Evolutionary conservation across 768 basidiomycete genomes (phyloP).

Genomic region (Pisolithus sp.): DNA sequence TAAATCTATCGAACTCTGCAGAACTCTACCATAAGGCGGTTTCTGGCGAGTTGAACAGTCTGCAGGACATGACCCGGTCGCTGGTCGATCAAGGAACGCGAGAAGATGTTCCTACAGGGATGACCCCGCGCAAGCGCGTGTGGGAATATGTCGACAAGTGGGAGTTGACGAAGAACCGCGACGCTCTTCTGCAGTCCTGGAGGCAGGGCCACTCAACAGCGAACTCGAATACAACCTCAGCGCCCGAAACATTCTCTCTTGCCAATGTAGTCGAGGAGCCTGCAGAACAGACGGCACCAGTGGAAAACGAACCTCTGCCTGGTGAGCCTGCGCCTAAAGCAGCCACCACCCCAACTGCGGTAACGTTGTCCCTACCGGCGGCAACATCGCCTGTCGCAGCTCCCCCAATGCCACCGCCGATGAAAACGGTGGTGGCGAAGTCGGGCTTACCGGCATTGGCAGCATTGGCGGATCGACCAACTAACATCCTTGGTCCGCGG

Average conservation of each 20-base stretch:
- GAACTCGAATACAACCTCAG: constrained; percentile 31
- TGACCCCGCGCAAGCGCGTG: constrained; percentile 68
- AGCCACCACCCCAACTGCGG: constrained; percentile 14
- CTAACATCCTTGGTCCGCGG: constrained; percentile 28
- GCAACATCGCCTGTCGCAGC: constrained; percentile 17
- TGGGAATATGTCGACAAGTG: constrained; percentile 70
- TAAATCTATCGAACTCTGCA: constrained; percentile 33
- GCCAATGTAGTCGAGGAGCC: constrained; percentile 23
- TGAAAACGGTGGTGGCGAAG: constrained; percentile 19
- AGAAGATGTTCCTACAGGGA: constrained; percentile 63
- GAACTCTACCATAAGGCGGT: constrained; percentile 41
- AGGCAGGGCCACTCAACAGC: constrained; percentile 28
- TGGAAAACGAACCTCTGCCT: constrained; percentile 16
- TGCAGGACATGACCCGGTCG: constrained; percentile 45
- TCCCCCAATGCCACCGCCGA: constrained; percentile 8
- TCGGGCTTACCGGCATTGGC: constrained; percentile 18
- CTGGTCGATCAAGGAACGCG: constrained; percentile 53
- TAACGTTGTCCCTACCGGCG: constrained; percentile 33
- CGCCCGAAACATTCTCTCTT: constrained; percentile 32
- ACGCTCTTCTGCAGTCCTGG: constrained; percentile 51
- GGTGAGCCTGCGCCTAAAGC: constrained; percentile 8
- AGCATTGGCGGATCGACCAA: constrained; percentile 28
- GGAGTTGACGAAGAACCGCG: constrained; percentile 61
- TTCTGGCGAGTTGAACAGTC: constrained; percentile 36
- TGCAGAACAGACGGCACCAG: constrained; percentile 10